phyloP scores from a whole-genome alignment of 1,139 yeast genomes.

The Scheffersomyces illinoinensis region DNA sequence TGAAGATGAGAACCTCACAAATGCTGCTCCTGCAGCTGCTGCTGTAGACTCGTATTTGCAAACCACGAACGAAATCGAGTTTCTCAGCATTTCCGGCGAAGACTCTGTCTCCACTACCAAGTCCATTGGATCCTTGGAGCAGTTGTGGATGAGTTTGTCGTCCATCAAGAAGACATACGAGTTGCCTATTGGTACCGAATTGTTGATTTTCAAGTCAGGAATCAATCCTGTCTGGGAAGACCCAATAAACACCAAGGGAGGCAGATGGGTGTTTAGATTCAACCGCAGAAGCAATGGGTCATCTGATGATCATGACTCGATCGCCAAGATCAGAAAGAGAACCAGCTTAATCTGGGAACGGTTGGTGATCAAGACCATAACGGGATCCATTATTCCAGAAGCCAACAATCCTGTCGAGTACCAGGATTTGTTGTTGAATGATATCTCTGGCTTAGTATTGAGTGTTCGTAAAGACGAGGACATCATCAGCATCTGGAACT shows the following conservation, averaged over 20 bases:
- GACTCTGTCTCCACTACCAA: constrained; percentile 20
- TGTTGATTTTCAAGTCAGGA: constrained; percentile 62
- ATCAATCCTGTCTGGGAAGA: constrained; percentile 76
- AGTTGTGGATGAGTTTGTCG: constrained; percentile 58
- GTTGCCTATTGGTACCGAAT: constrained; percentile 56
- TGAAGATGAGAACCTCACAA: constrained; percentile 10
- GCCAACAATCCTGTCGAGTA: constrained; percentile 25
- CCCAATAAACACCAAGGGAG: constrained; percentile 62
- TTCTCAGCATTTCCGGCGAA: constrained; percentile 19
- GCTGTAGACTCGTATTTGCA: constrained; percentile 45
- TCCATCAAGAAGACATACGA: constrained; percentile 49
- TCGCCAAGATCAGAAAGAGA: constrained; percentile 32
- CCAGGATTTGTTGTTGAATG: constrained; percentile 40
- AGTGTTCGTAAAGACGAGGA: constrained; percentile 53
- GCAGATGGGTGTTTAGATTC: constrained; percentile 65
- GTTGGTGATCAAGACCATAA: constrained; percentile 41
- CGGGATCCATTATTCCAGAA: constrained; percentile 47
- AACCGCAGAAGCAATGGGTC: constrained; percentile 25
- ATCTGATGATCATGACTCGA: constrained; percentile 8
- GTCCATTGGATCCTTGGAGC: constrained; percentile 55
- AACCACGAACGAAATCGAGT: constrained; percentile 41
- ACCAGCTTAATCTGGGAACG: constrained; percentile 55
- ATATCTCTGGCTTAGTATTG: constrained; percentile 53
- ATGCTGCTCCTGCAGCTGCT: constrained; percentile 15
- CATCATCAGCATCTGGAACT: constrained; percentile 55